Conservation (phyloP, 1,284 basidiomycete genomes). For the Malassezia brasiliensis region DNA sequence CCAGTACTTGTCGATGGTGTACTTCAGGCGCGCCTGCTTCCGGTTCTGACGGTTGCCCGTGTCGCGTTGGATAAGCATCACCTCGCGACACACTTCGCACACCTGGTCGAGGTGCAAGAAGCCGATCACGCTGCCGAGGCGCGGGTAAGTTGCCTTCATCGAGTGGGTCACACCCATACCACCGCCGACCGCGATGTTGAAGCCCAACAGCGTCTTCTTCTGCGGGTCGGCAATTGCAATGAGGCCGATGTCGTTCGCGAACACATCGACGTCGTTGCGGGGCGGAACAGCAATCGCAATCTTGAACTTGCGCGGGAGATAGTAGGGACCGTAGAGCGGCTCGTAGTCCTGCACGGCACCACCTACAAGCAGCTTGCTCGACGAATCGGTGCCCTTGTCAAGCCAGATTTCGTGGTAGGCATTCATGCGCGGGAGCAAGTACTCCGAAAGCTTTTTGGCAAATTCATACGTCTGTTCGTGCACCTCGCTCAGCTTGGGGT, state of each 20-base stretch:
- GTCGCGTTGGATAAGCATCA: constrained; percentile 90
- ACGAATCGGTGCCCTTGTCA: constrained; percentile 53
- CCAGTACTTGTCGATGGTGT: constrained; percentile 85
- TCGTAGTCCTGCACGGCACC: constrained; percentile 87
- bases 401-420: constrained; percentile 99
- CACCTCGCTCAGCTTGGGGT: constrained; percentile 73
- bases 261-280: constrained; percentile 91
- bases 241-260: constrained; percentile 89
- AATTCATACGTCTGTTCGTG: constrained; percentile 79
- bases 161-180: constrained; percentile 99
- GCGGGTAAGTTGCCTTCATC: constrained; percentile 97
- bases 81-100: constrained; percentile 73
- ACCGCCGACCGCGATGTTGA: constrained; percentile 57
- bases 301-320: constrained; percentile 96
- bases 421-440: constrained; percentile 76
- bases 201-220: constrained; percentile 48
- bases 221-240: constrained; percentile 71
- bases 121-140: constrained; percentile 75
- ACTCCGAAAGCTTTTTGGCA: constrained; percentile 72
- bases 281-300: constrained; percentile 92
- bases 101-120: constrained; percentile 86
- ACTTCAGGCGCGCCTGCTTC: constrained; percentile 60
- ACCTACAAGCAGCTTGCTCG: constrained; percentile 69
- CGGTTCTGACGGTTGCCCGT: constrained; percentile 76
- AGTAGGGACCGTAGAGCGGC: constrained; percentile 92